A percentile compares a stretch with the other conserved stretches of the same genome.
phyloP scores from a whole-genome alignment of 768 basidiomycete genomes.

The Naganishia randhawae region DNA sequence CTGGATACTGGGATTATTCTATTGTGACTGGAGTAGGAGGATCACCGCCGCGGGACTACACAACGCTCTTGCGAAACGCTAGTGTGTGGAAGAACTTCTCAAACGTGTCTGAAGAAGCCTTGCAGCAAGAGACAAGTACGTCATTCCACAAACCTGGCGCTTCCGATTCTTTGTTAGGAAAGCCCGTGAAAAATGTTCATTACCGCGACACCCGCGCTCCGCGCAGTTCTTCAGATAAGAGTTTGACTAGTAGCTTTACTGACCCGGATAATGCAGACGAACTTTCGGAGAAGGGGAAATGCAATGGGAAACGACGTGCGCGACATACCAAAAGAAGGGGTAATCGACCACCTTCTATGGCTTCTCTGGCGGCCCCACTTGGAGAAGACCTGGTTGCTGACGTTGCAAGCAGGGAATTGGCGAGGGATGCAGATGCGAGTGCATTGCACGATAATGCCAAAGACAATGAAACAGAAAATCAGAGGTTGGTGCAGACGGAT shows the following conservation, averaged over 20 bases:
- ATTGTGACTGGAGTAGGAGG: conserved; percentile 14
- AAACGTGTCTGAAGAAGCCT: background rate
- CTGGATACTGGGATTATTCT: conserved; percentile 19
- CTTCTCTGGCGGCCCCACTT: conserved; percentile 6
- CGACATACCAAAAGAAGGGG: conserved; percentile 7
- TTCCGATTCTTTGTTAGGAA: background rate
- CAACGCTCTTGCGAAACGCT: conserved; percentile 5
- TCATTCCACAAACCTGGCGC: background rate
- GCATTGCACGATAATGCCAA: background rate
- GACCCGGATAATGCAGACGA: conserved; percentile 10
- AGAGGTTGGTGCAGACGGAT: background rate
- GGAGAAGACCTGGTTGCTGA: conserved; percentile 1
- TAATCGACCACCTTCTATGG: conserved; percentile 9
- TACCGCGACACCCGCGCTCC: background rate
- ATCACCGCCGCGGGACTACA: conserved; percentile 1
- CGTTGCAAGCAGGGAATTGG: background rate
- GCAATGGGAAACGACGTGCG: background rate
- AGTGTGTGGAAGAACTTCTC: conserved; percentile 11
- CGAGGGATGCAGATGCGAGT: background rate
- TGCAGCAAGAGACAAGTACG: background rate
- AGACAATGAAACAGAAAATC: background rate
- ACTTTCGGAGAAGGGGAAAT: background rate
- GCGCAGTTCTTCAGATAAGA: conserved; percentile 14
- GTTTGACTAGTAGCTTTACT: conserved; percentile 3
- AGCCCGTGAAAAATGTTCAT: background rate